Percentiles rank a stretch among this genome's conserved stretches.
Conservation (phyloP, 768 basidiomycete species). For the Lactifluus hygrophoroides region DNA sequence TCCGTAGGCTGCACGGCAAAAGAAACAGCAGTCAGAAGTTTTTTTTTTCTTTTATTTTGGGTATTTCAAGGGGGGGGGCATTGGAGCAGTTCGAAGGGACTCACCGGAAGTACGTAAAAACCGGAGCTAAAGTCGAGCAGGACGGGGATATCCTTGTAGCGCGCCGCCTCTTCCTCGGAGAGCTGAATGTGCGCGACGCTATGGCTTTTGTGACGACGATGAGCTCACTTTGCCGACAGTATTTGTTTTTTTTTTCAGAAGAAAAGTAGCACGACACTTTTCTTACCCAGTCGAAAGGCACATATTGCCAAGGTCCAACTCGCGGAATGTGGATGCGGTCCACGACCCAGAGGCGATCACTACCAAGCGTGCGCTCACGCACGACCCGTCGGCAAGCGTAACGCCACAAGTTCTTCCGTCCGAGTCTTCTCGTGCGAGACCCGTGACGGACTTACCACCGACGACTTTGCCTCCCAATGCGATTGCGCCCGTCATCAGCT, state of each 20-base stretch:
- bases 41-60: not conserved
- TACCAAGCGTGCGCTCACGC: conserved; percentile 49
- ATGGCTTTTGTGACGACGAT: conserved; percentile 43
- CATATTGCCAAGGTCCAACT: conserved; percentile 36
- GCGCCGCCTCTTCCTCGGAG: conserved; percentile 53
- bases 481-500: conserved; percentile 48
- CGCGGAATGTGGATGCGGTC: conserved; percentile 31
- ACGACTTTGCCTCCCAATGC: conserved; percentile 52
- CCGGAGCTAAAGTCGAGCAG: conserved; percentile 64
- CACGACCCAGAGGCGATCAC: conserved; percentile 75
- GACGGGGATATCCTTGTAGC: conserved; percentile 57
- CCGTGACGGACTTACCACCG: conserved; percentile 47
- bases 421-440: conserved; percentile 34
- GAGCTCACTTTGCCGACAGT: not conserved
- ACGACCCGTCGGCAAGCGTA: conserved; percentile 46
- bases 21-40: too few relatives aligned
- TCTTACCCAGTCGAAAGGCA: conserved; percentile 30
- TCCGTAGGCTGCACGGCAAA: conserved; percentile 48
- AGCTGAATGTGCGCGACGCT: conserved; percentile 71
- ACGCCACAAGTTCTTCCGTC: conserved; percentile 47
- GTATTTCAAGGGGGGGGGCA: too few relatives aligned
- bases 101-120: conserved; percentile 79
- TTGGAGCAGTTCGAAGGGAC: too few relatives aligned
- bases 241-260: not conserved
- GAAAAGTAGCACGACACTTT: too few relatives aligned